Base-by-base conservation (phyloP, 768 basidiomycete species). In the Lactifluus subvellereus region DNA sequence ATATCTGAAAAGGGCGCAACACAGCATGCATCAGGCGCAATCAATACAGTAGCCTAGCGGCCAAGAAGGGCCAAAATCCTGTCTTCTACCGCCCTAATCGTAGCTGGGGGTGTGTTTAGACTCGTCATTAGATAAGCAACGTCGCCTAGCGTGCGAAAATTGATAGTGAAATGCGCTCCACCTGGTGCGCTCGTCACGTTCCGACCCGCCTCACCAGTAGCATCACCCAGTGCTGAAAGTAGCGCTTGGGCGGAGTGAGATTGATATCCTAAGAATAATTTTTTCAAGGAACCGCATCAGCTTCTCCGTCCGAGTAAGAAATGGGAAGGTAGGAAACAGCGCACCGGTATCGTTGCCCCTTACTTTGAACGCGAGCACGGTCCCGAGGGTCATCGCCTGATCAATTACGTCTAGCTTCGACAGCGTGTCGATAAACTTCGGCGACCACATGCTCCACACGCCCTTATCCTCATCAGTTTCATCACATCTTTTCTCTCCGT, bases 91-190 rank as follows among this genome's bases (percentile, higher is more conserved):
- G 79, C 77, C 60, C 84, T 81, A 42, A 88, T 78, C 16, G 81
- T 79, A 18, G 73, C 68, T 2, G 77, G 62, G 2, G 75, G 73
- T 1, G 89, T 94, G 71, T 93, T 94, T 45, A 95, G 78, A 73
- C 90, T 93, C 6, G 84, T 86, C 82, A 96, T 95, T 71, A 94
- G 90, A 72, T 96, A 96, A n/a, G 88, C 88, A 9, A 94, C 86
- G 70, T 94, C 85, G 0, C 96, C 96, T 42, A 98, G 75, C 0
- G 96, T 94, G 61, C 96, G 81, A 66, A 82, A 94, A 72, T 98
- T 89, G 22, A 98, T 81, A 42, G 82, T 80, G 74, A 87, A 87
- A 5, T 83, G 77, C 18, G 77, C 78, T 40, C 84, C 80, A 2
- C 82, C 80, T 9, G 82, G 82, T 0, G 80, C 79, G 0, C 78